Base-by-base conservation (phyloP, 305 asterid species). In the Striga hermonthica region DNA sequence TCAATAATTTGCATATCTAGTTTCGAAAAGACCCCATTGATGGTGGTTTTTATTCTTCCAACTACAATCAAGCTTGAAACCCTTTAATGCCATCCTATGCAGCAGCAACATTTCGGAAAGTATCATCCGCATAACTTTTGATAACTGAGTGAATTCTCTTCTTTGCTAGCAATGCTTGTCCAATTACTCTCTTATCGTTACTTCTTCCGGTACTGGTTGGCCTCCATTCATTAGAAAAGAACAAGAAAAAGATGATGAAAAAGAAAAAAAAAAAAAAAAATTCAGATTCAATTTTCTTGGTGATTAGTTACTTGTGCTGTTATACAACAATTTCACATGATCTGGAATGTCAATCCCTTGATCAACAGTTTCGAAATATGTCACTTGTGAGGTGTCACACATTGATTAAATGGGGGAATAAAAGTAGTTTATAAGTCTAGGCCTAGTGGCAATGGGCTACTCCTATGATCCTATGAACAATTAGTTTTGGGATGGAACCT, bases 1-100 rank as follows among this genome's bases (percentile, higher is more conserved):
- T 52, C 57, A 14, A 14, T 14, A 52, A 52, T 52, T 52, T 52
- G 57, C 15, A 52, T 6, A 52, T 52, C 57, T 52, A 52, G 53
- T 47, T 47, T 49, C 4, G 2, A n/a, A 13, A n/a, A 22, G 2
- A 22, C 31, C 31, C 12, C 13, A 57, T 7, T 57, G 44, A 57
- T 36, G 55, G 53, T 47, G 31, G 31, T 22, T 22, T 0, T 22
- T 22, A 22, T 22, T 22, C 31, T 22, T 22, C 31, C 31, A 22
- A 22, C 31, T 22, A 22, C 31, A 22, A 22, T 22, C 31, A 22
- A 22, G 31, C 31, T 22, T 22, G 31, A 22, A 22, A 22, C 1
- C 31, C 1, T 22, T 22, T 22, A 1, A 22, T 22, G 31, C 31
- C 47, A 1, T 7, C 47, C 9, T 5, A 41, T 41, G 5, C 47